Evolutionary conservation across 1,284 basidiomycete genomes (phyloP).

Genomic region (Taiwanofungus camphoratus): DNA sequence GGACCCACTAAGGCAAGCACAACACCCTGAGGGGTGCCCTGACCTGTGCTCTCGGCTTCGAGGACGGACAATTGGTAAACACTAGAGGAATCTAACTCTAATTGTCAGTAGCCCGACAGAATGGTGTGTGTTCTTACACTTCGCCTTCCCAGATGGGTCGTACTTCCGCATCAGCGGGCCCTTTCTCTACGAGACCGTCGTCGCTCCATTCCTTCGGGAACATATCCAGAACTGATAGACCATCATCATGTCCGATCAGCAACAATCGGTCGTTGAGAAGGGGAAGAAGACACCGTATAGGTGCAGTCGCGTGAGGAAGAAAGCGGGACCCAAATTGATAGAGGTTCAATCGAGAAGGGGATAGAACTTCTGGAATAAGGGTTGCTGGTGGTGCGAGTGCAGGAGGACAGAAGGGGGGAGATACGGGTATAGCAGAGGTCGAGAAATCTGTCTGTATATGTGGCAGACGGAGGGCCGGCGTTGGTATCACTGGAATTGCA

Average conservation of each 20-base stretch:
- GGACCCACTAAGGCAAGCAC: slow-evolving; percentile 67
- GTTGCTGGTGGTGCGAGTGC: slow-evolving; percentile 35
- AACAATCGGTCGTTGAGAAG: slow-evolving; percentile 55
- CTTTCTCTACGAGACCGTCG: slow-evolving; percentile 42
- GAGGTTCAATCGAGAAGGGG: slow-evolving; percentile 57
- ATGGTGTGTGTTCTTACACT: slow-evolving; percentile 41
- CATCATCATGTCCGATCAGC: slow-evolving; percentile 70
- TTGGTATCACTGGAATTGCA: no score
- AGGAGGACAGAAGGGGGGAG: slow-evolving; percentile 28
- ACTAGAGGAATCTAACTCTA: slow-evolving; percentile 31
- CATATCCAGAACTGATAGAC: slow-evolving; percentile 74
- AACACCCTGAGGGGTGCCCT: slow-evolving; percentile 64
- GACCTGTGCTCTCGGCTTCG: slow-evolving; percentile 56
- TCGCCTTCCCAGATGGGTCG: slow-evolving; percentile 70
- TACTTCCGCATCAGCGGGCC: slow-evolving; percentile 63
- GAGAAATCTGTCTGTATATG: slow-evolving; percentile 42
- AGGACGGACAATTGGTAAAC: slow-evolving; percentile 71
- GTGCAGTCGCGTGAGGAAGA: slow-evolving; percentile 68
- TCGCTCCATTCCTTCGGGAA: slow-evolving; percentile 63
- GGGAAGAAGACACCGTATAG: slow-evolving; percentile 68
- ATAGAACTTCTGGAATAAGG: slow-evolving; percentile 43
- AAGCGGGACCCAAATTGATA: slow-evolving; percentile 79
- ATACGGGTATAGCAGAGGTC: slow-evolving; percentile 23
- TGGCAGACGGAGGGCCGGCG: no score
- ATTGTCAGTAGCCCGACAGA: slow-evolving; percentile 1